Evolutionary conservation across 1,284 basidiomycete species (phyloP).

Genomic region (Sporisorium scitamineum): DNA sequence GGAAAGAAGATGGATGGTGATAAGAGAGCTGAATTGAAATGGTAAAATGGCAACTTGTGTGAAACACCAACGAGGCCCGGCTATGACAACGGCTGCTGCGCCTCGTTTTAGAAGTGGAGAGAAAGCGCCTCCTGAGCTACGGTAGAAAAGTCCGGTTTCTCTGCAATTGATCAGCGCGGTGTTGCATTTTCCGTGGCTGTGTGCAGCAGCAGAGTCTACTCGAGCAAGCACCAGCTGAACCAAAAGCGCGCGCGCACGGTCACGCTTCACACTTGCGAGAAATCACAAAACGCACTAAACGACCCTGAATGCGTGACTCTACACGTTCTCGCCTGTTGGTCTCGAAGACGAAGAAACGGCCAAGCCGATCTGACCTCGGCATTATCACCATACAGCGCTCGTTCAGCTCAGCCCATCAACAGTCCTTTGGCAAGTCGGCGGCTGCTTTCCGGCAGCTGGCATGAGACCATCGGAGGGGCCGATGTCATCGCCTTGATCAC

Average conservation of each 20-base stretch:
- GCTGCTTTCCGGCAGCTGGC: background rate
- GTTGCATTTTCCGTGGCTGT: background rate
- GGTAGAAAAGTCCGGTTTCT: background rate
- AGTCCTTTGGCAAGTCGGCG: background rate
- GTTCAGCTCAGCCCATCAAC: background rate
- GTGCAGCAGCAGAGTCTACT: background rate
- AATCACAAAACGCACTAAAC: background rate
- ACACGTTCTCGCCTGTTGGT: background rate
- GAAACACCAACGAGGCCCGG: background rate
- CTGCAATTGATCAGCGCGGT: background rate
- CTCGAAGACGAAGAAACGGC: background rate
- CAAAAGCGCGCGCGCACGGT: slow-evolving; percentile 22
- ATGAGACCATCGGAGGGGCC: background rate
- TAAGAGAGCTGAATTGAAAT: background rate
- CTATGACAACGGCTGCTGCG: background rate
- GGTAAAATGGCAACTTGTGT: background rate
- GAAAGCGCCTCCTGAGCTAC: background rate
- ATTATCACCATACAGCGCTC: background rate
- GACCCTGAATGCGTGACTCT: slow-evolving; percentile 15
- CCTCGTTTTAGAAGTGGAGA: background rate
- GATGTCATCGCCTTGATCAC: slow-evolving; percentile 2
- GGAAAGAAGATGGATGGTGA: background rate
- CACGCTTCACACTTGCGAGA: slow-evolving; percentile 7
- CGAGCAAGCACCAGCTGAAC: background rate
- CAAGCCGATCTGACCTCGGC: background rate